A percentile compares a stretch with the other conserved stretches of the same genome.
Evolutionary conservation across 768 basidiomycete species (phyloP).

Genomic region (Naganishia friedmannii): DNA sequence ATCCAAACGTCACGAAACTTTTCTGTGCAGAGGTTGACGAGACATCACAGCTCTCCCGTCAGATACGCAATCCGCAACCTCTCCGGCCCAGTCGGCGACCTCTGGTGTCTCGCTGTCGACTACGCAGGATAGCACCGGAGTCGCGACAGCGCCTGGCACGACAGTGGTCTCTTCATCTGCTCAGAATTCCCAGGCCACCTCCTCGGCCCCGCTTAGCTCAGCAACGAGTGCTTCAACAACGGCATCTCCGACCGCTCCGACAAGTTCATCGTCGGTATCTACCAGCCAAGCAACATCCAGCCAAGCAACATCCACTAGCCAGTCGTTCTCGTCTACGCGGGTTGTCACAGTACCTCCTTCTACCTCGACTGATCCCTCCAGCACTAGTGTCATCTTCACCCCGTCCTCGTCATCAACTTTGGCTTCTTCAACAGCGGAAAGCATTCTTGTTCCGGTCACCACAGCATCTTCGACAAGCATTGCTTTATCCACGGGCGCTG

Average conservation of each 20-base stretch:
- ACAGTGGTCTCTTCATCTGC: not conserved
- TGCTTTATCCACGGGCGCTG: not conserved
- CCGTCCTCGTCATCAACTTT: not conserved
- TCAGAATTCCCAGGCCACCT: not conserved
- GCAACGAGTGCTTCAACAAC: not conserved
- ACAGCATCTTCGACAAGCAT: conserved; percentile 9
- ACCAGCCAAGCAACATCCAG: not conserved
- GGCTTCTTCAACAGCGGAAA: not conserved
- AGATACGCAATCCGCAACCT: not conserved
- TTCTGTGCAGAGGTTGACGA: not conserved
- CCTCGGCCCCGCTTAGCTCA: not conserved
- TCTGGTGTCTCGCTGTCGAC: not conserved
- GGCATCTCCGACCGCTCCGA: not conserved
- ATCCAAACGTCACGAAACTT: not conserved
- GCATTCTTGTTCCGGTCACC: not conserved
- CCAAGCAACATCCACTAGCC: not conserved
- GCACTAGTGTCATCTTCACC: not conserved
- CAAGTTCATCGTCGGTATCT: not conserved
- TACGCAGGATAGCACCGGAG: conserved; percentile 2
- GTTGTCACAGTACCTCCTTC: conserved; percentile 1
- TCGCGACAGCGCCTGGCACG: conserved; percentile 6
- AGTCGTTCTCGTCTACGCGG: conserved; percentile 1
- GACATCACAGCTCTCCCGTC: not conserved
- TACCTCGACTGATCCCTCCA: not conserved
- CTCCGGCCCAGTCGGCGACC: not conserved